Percentiles rank a stretch among this genome's conserved stretches.
These are phyloP conservation scores for Tardiomyces blankii DNA, from an alignment of 1,139 yeast genomes.

Conservation along the genomic window DNA sequence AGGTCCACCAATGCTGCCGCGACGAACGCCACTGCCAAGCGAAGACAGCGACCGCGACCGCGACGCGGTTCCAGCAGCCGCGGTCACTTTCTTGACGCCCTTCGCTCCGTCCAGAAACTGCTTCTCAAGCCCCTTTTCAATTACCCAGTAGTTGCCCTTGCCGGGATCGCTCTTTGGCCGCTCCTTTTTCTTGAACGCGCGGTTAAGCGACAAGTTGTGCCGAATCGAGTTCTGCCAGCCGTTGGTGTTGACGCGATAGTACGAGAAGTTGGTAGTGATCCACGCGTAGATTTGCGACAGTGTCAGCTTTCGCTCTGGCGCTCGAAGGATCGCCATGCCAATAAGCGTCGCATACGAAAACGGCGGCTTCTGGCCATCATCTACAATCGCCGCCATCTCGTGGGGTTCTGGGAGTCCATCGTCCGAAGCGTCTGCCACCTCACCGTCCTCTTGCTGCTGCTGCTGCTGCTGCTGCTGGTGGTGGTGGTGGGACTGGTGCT, in stretches of 20 bases:
- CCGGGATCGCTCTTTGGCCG: constrained; percentile 79
- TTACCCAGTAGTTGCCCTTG: constrained; percentile 95
- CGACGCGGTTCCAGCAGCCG: not conserved
- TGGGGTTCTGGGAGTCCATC: constrained; percentile 24
- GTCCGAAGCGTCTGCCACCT: constrained; percentile 12
- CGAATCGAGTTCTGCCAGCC: constrained; percentile 95
- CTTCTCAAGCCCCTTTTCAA: constrained; percentile 70
- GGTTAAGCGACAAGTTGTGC: constrained; percentile 73
- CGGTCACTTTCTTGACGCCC: not conserved
- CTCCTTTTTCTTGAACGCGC: constrained; percentile 82
- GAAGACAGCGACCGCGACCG: not conserved
- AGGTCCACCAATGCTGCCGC: not conserved
- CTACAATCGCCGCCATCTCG: constrained; percentile 34
- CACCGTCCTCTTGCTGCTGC: constrained; percentile 12
- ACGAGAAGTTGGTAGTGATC: constrained; percentile 81
- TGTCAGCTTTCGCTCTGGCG: constrained; percentile 71
- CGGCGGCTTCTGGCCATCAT: constrained; percentile 65
- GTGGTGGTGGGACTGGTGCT: constrained; percentile 1
- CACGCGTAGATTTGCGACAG: constrained; percentile 85
- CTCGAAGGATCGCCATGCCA: constrained; percentile 85
- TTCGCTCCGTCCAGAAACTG: constrained; percentile 48
- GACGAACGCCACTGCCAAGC: not conserved
- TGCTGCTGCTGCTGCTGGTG: constrained; percentile 14
- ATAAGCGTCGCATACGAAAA: constrained; percentile 89
- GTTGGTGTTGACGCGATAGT: constrained; percentile 74